Conservation (phyloP, 192 early-diverging fungal species). For the Umbelopsis isabellina region DNA sequence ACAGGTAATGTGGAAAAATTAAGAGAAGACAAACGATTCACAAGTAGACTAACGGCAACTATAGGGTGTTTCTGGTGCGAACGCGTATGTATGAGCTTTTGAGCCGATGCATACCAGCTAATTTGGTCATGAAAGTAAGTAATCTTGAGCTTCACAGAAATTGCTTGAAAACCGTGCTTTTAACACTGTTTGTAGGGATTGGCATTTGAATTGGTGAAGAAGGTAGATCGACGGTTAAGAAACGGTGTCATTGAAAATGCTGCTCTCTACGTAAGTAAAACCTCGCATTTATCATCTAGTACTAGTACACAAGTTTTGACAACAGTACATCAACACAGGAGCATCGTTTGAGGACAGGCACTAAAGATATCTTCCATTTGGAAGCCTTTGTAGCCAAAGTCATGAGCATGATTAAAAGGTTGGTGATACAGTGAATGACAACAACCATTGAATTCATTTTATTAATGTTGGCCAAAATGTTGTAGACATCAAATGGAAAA, state of each 20-base stretch:
- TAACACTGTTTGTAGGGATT: constrained; percentile 51
- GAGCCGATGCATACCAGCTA: constrained; percentile 86
- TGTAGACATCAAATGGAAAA: constrained; percentile 20
- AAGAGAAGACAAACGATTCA: neutral
- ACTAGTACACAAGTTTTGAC: constrained; percentile 31
- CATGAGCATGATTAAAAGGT: constrained; percentile 91
- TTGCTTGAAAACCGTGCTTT: neutral
- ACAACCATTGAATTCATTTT: neutral
- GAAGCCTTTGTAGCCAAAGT: constrained; percentile 92
- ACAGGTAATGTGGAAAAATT: constrained; percentile 43
- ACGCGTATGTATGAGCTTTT: constrained; percentile 84
- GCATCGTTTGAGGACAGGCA: constrained; percentile 82
- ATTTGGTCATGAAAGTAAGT: constrained; percentile 76
- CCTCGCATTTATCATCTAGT: neutral
- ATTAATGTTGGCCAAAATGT: neutral
- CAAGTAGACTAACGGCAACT: neutral
- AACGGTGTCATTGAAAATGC: constrained; percentile 70
- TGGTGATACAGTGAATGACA: constrained; percentile 16
- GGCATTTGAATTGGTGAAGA: constrained; percentile 70
- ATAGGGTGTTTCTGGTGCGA: constrained; percentile 70
- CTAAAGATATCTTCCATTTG: constrained; percentile 93
- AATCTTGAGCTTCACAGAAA: neutral
- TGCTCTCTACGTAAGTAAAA: constrained; percentile 68
- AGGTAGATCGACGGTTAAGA: constrained; percentile 72
- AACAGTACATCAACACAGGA: constrained; percentile 48